Base-by-base conservation (phyloP, 768 basidiomycete genomes). In the Rhizopogon salebrosus region DNA sequence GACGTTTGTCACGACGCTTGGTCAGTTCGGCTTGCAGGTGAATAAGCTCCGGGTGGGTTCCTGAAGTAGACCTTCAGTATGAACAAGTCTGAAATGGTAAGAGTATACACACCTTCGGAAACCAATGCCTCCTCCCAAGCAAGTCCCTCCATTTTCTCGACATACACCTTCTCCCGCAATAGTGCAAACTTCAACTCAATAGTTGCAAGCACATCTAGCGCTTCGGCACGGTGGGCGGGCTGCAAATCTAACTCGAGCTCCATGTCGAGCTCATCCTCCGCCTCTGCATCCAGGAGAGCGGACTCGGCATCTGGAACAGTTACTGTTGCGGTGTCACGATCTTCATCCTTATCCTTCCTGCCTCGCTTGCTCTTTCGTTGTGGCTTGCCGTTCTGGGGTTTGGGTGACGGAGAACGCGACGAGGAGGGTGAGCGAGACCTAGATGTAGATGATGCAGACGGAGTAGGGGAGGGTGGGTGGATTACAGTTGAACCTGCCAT, bases 181-280 rank as follows among this genome's bases (percentile, higher is more conserved):
- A 88, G 70, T 0, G 95, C 94, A 68, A 94, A 97, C 62, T 90
- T 92, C 70, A 98, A 82, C 64, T 99, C 95, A 60, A 99, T 95
- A 41, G 76, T 79, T 3, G 95, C 87, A 6, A 98, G 73, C 0
- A 87, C 86, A 54, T 94, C 92, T 53, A 98, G 78, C 0, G 93
- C 93, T 62, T 95, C 93, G 3, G 85, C 85, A 20, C 91, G 79
- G 65, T 91, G 88, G 1, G 86, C 87, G 41, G 87, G 87, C 54
- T 90, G 88, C 50, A 90, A 70, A 55, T 93, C 92, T 10, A 77
- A 74, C 51, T 87, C 85, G 7, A 76, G 64, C 53, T 80, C 79
- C 52, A 71, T 62, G 49, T 76, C 75, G 2, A 65, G 63, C 41
- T 82, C 79, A 35, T 72, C 68, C 13, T 68, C 68, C 27, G 46